Base-by-base conservation (phyloP, 116 monocot genomes). In the Dioscorea cayenensis region DNA sequence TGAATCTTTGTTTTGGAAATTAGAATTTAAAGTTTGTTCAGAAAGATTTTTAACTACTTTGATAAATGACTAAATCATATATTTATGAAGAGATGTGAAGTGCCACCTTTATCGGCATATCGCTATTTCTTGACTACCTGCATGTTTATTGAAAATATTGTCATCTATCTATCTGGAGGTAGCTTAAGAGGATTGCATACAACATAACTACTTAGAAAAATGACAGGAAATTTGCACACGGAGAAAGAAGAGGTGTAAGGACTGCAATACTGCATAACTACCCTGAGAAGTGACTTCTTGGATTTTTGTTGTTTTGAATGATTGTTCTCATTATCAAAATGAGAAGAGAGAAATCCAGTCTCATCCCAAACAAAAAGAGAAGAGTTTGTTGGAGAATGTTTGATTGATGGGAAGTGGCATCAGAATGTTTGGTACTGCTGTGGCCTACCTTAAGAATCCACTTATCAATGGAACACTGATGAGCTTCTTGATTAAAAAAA, bases 231-330 rank as follows among this genome's bases (percentile, higher is more conserved):
- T 65, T 36, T 29, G 65, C 65, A 65, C 35, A 11, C 12, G 22
- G 63, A 63, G 63, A 63, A 32, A 23, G 63, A 27, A 63, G 63
- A 63, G 43, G 43, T 43, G 43, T 43, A 22, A 62, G 23, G 62
- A 62, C 23, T 20, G 62, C 25, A 23, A 17, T 20, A 17, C 21
- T 62, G 62, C 62, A 62, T 62, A 62, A 62, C 62, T 22, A 62
- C 62, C 23, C 25, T 62, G 62, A 27, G 11, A 23, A 62, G 21
- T 62, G 20, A 62, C 25, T 9, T 23, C 62, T 62, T 18, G 10
- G 62, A 23, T 22, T 21, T 23, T 62, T 62, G 23, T 23, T 43
- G 43, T 43, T 12, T 10, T 43, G 43, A 43, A 43, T 43, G 43
- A 7, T 43, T 43, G 43, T 43, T 43, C n/a, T 62, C 12, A 11